Base-by-base conservation (phyloP, 352 stramenopile genomes). In the Phytophthora vignae region DNA sequence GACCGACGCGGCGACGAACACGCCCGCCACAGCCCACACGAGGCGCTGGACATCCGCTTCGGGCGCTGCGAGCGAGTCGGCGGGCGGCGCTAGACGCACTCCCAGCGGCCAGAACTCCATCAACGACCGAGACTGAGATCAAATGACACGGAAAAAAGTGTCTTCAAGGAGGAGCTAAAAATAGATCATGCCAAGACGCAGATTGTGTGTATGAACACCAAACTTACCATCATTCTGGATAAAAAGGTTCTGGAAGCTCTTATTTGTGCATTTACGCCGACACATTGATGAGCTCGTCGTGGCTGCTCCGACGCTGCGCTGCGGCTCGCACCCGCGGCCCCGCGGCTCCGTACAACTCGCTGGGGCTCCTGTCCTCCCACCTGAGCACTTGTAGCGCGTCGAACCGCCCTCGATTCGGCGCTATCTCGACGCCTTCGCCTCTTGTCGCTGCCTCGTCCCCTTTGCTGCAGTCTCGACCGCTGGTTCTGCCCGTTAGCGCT, bases 1-100 rank as follows among this genome's bases (percentile, higher is more conserved):
- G 40, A 96, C 88, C 0, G 87, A 93, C 0, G 96, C 71, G 0
- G 98, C 78, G 4, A 98, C 91, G 73, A 98, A 99, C 3, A 94
- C 87, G 4, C 95, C 95, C 1, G 94, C 95, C n/a, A 98, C 73
- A 6, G 82, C 74, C 90, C 90, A 96, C 56, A 94, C 85, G 33
- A 94, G 50, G 5, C 79, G 80, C 75, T 96, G 90, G 54, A 92
- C 73, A 12, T 83, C 73, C 11, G 69, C 80, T 63, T 95, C 89
- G n/a, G 82, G 74, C 29, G 74, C 66, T 33, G 70, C 66, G 33
- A 78, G 53, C 11, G 70, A n/a, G 57, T 78, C 71, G 4, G 56
- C 42, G 46, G 72, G 72, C 10, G 64, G 61, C 44, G 56, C 44
- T 19, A 71, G 57, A 19, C 69, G 38, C 46, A 80, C 52, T 14